Base-by-base conservation (phyloP, 768 basidiomycete genomes). In the Termitomyces sp. region DNA sequence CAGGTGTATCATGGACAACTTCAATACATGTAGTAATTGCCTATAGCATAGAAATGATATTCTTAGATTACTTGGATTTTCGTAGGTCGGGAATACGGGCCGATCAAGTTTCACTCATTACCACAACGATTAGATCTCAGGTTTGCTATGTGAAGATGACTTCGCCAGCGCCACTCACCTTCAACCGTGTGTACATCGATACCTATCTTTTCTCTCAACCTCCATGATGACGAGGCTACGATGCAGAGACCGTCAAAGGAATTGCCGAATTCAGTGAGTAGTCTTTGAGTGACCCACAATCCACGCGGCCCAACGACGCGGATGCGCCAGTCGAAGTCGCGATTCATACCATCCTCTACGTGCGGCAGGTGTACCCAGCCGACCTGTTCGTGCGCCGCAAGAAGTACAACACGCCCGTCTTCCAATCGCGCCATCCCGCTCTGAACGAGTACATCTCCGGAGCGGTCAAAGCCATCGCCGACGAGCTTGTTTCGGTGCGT, bases 381-480 rank as follows among this genome's bases (percentile, higher is more conserved):
- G 90, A 91, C 55, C 78, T 97, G 20, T 98, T 98, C 68, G 79
- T 89, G 39, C 81, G 93, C 42, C 80, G 91, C 56, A 90, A 89
- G 74, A 94, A 94, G 69, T 97, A 94, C 69, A 86, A 92, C 59
- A 88, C 88, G 0, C 90, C 92, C 0, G 92, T 96, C 10, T 98
- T 86, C 67, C 94, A 97, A 72, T 93, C 92, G 4, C 85, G 94
- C n/a, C 92, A 95, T 68, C 94, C 94, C 2, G 82, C 83, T 42
- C 76, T 98, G 53, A 89, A 91, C 61, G 85, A 88, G 46, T 98
- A 97, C 68, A 88, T 98, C 56, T 83, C 91, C n/a, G 89, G 90
- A 20, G 88, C 92, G 2, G 79, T 94, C 57, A 88, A 87, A 65
- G 87, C 91, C n/a, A 71, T 94, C 29, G 78, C 80, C 20, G 89